Conservation (phyloP, 345 rosid species). For the Turritis glabra region DNA sequence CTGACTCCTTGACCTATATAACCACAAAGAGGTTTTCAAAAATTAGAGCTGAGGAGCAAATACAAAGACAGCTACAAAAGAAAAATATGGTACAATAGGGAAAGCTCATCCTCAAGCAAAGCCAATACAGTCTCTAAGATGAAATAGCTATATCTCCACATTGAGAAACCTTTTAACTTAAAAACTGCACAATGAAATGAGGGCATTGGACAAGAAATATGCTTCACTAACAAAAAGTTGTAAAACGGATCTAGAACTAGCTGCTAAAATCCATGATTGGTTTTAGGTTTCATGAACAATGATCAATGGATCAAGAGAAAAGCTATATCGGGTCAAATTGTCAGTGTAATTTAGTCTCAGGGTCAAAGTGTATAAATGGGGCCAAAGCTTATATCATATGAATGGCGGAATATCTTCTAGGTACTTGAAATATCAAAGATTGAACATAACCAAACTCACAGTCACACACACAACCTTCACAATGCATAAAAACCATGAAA, state of each 20-base stretch:
- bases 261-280: background rate
- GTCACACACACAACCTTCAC: conserved; percentile 14
- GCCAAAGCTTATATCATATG: background rate
- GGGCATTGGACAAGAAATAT: background rate
- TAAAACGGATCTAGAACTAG: background rate
- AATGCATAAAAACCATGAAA: background rate
- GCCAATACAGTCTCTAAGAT: background rate
- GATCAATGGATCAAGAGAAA: background rate
- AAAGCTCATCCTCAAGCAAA: conserved; percentile 6
- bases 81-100: background rate
- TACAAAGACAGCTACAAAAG: conserved; percentile 13
- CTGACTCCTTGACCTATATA: conserved; percentile 73
- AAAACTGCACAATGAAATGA: background rate
- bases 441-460: background rate
- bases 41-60: conserved; percentile 3
- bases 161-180: background rate
- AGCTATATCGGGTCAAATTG: background rate
- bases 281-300: background rate
- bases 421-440: background rate
- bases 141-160: background rate
- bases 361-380: background rate
- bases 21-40: background rate
- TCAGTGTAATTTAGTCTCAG: background rate
- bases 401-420: background rate
- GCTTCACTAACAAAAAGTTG: background rate